Base-by-base conservation (phyloP, 305 asterid genomes). In the Ilex paraguariensis region DNA sequence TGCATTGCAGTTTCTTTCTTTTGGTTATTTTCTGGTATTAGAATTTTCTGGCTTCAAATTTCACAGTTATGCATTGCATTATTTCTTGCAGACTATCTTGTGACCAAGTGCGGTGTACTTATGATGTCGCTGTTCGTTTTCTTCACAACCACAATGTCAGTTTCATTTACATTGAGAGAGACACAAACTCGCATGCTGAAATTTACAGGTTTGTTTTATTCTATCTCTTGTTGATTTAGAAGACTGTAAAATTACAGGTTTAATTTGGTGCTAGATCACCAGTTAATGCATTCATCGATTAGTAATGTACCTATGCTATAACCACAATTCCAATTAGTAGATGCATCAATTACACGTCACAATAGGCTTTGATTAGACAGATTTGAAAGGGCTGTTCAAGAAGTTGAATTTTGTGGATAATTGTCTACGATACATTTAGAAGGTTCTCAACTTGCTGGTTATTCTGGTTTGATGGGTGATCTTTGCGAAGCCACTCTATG, bases 101-200 rank as follows among this genome's bases (percentile, higher is more conserved):
- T 90, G 77, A 93, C 95, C 60, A 93, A 93, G 79, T 86, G 94
- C 74, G 96, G 99, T 10, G 99, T 93, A 48, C 82, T 93, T 73
- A 84, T 93, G 95, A 93, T 93, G 99, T 93, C 99, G 56, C 92
- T 93, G 61, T 93, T 93, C 81, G 99, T 93, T 82, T 93, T 93
- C 95, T 93, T 90, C 86, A 93, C 97, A 14, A 90, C 97, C 55
- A 93, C 99, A 60, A 93, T 93, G 99, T 90, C 99, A 33, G 97
- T 93, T 68, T 93, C 99, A 67, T 90, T 93, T 82, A 93, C 99
- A 66, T 67, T 90, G 82, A 81, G 99, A 77, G 99, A 93, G 84
- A 93, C 99, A 10, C 99, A 93, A 75, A 86, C 99, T n/a, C 99
- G 99, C 56, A 93, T 93, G 99, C 89, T 93, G 79, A 93, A 84